phyloP scores from a whole-genome alignment of 179 eudicot genomes.

The Beta lomatogona region DNA sequence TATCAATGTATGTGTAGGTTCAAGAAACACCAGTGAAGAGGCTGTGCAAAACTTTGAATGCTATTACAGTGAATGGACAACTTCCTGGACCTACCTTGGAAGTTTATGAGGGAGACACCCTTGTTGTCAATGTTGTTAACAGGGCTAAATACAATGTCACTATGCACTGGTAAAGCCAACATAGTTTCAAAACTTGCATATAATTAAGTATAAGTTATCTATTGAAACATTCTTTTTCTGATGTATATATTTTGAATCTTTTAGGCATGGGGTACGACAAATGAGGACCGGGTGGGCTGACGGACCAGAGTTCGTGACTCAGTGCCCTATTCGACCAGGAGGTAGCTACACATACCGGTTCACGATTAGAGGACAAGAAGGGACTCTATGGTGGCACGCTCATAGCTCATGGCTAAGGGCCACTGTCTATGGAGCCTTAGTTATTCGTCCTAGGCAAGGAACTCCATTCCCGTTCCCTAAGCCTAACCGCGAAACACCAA shows the following conservation, averaged over 20 bases:
- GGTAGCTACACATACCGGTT: conserved; percentile 71
- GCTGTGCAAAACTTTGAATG: conserved; percentile 66
- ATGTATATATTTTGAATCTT: background rate
- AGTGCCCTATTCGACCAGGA: conserved; percentile 91
- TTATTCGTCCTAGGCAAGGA: conserved; percentile 71
- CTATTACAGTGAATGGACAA: conserved; percentile 84
- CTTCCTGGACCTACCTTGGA: conserved; percentile 79
- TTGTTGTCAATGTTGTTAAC: conserved; percentile 69
- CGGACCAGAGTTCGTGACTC: conserved; percentile 88
- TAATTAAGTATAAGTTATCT: background rate
- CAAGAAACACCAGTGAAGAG: conserved; percentile 86
- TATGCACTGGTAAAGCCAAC: conserved; percentile 65
- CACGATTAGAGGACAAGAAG: conserved; percentile 72
- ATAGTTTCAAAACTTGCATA: background rate
- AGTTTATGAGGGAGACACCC: conserved; percentile 69
- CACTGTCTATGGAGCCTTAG: conserved; percentile 76
- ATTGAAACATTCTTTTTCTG: background rate
- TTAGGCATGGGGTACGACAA: conserved; percentile 85
- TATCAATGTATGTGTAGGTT: conserved; percentile 43
- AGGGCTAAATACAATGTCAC: conserved; percentile 78
- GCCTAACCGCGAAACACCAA: conserved; percentile 66
- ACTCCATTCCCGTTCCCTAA: conserved; percentile 68
- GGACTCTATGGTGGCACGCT: conserved; percentile 97
- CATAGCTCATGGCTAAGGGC: conserved; percentile 95
- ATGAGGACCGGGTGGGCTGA: conserved; percentile 88